phyloP scores from a whole-genome alignment of 2,329 filamentous ascomycete genomes.

The Pseudogymnoascus sp. region DNA sequence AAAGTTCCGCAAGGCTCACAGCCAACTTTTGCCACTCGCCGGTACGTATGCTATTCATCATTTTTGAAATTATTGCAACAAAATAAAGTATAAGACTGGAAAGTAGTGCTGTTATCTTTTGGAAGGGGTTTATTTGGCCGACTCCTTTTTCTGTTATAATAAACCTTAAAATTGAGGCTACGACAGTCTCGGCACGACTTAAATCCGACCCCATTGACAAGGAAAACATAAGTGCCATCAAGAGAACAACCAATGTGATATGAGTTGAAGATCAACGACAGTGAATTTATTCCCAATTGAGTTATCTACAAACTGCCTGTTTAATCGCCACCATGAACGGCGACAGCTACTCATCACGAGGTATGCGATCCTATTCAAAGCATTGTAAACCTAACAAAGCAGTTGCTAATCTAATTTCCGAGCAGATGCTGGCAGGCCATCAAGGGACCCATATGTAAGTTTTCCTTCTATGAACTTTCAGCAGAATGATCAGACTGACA shows the following conservation, averaged over 20 bases:
- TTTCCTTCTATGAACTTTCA: conserved; percentile 2
- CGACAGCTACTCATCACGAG: conserved; percentile 72
- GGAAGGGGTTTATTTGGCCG: neutral
- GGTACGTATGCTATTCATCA: conserved; percentile 36
- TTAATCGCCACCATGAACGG: conserved; percentile 63
- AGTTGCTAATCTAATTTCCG: conserved; percentile 33
- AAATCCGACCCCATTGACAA: conserved; percentile 7
- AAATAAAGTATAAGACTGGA: neutral
- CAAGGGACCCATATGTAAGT: conserved; percentile 48
- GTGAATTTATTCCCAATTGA: conserved; percentile 1
- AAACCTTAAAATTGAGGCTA: neutral
- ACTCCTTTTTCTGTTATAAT: neutral
- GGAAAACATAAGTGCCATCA: conserved; percentile 8
- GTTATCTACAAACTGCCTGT: neutral
- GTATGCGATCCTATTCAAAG: conserved; percentile 38
- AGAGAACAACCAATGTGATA: conserved; percentile 6
- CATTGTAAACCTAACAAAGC: conserved; percentile 22
- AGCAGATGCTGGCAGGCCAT: conserved; percentile 42
- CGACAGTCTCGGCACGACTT: neutral
- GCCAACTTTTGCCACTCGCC: conserved; percentile 84
- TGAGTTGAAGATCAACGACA: neutral
- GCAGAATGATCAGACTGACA: conserved; percentile 22
- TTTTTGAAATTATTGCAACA: neutral
- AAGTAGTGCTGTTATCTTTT: neutral
- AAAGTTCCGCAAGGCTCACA: conserved; percentile 74